Evolutionary conservation across 306 rosid genomes (phyloP).

Genomic region (Acacia acuminata): DNA sequence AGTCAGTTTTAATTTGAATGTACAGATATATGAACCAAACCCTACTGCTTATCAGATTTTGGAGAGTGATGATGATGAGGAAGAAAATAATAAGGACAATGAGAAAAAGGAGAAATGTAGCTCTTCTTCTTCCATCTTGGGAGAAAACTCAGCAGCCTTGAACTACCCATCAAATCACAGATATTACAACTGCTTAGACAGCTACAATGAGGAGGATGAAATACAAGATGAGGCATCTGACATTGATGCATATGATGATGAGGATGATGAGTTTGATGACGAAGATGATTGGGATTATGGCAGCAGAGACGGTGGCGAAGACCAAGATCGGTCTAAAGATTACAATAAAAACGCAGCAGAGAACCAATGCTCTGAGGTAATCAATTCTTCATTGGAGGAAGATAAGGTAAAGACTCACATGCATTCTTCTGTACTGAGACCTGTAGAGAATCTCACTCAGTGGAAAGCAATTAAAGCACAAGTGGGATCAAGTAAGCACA

Average conservation of each 20-base stretch:
- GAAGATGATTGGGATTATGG: conserved; percentile 28
- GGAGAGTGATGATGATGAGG: conserved; percentile 53
- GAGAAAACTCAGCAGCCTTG: conserved; percentile 31
- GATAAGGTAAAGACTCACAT: conserved; percentile 27
- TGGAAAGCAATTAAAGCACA: conserved; percentile 90
- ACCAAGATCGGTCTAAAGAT: conserved; percentile 29
- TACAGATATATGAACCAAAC: conserved; percentile 76
- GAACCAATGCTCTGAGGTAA: conserved; percentile 34
- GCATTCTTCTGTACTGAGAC: conserved; percentile 67
- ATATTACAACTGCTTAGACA: conserved; percentile 65
- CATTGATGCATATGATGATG: conserved; percentile 44
- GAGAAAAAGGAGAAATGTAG: conserved; percentile 31
- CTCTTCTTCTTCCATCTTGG: conserved; percentile 27
- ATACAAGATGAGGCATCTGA: conserved; percentile 53
- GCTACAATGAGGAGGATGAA: conserved; percentile 60
- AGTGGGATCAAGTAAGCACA: conserved; percentile 53
- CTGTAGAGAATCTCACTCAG: conserved; percentile 78
- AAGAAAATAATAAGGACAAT: conserved; percentile 30
- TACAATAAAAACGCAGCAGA: conserved; percentile 36
- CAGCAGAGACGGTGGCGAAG: conserved; percentile 20
- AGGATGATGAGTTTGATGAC: conserved; percentile 42
- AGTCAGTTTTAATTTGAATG: conserved; percentile 84
- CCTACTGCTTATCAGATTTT: conserved; percentile 48
- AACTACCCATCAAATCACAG: conserved; percentile 65
- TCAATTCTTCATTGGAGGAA: conserved; percentile 28